These are phyloP conservation scores for Sutorius australiensis DNA, from an alignment of 768 basidiomycete species.

Conservation along the genomic window DNA sequence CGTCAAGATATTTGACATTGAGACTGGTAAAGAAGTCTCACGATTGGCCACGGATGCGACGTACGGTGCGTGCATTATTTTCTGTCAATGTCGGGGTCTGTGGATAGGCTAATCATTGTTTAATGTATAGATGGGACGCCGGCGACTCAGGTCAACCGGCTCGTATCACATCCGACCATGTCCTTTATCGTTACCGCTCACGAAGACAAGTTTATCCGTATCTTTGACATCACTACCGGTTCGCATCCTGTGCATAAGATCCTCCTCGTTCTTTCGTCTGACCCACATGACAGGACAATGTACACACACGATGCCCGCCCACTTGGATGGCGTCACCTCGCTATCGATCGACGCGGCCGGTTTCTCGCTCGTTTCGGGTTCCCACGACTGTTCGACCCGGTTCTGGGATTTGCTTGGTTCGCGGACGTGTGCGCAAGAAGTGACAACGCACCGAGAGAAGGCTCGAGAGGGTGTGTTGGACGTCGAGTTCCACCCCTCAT, in stretches of 20 bases:
- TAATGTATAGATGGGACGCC: conserved; percentile 59
- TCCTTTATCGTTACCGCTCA: conserved; percentile 84
- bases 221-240: conserved; percentile 86
- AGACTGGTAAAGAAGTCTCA: conserved; percentile 73
- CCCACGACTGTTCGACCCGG: conserved; percentile 90
- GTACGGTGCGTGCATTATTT: conserved; percentile 42
- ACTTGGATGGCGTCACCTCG: conserved; percentile 89
- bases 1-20: conserved; percentile 90
- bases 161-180: conserved; percentile 89
- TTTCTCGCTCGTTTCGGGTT: conserved; percentile 83
- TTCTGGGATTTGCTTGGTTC: conserved; percentile 91
- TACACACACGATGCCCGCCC: conserved; percentile 86
- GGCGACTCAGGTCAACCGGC: conserved; percentile 77
- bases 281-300: conserved; percentile 58
- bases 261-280: not conserved
- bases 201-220: conserved; percentile 89
- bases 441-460: conserved; percentile 85
- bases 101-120: not conserved
- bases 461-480: conserved; percentile 87
- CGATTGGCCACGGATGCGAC: conserved; percentile 57
- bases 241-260: conserved; percentile 30
- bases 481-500: conserved; percentile 77
- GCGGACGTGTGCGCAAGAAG: conserved; percentile 82
- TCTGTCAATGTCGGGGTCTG: not conserved
- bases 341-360: conserved; percentile 85